Conservation (phyloP, 768 basidiomycete species). For the Panellus pusillus region DNA sequence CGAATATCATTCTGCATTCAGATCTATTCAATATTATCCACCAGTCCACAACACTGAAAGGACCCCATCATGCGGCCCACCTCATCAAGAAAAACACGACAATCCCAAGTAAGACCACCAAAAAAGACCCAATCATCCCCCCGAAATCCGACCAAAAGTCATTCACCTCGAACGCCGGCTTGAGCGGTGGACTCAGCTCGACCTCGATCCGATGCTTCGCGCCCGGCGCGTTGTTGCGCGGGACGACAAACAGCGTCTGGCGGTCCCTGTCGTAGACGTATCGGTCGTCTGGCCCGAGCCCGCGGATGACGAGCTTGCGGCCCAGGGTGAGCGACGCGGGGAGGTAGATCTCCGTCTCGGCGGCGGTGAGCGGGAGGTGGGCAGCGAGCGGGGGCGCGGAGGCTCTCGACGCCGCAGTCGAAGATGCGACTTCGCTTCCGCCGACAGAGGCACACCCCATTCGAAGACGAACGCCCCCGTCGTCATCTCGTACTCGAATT, state of each 20-base stretch:
- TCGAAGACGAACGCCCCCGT: slow-evolving; percentile 64
- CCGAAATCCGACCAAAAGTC: slow-evolving; percentile 62
- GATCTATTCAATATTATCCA: too few relatives aligned
- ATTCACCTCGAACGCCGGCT: slow-evolving; percentile 55
- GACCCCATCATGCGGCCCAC: neutral
- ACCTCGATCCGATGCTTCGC: slow-evolving; percentile 52
- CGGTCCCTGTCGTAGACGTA: slow-evolving; percentile 60
- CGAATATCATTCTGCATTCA: too few relatives aligned
- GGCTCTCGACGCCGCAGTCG: slow-evolving; percentile 24
- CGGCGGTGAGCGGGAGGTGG: slow-evolving; percentile 42
- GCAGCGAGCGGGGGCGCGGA: slow-evolving; percentile 40
- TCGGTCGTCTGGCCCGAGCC: slow-evolving; percentile 49
- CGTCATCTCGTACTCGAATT: slow-evolving; percentile 76
- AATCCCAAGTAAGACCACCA: slow-evolving; percentile 25
- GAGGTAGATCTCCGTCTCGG: slow-evolving; percentile 82
- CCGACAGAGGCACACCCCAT: slow-evolving; percentile 44
- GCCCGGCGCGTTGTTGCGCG: slow-evolving; percentile 42
- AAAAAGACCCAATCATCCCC: slow-evolving; percentile 16
- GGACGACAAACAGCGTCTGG: slow-evolving; percentile 76
- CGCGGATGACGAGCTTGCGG: slow-evolving; percentile 57
- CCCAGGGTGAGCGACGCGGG: slow-evolving; percentile 62
- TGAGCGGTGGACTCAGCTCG: slow-evolving; percentile 53
- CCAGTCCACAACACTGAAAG: too few relatives aligned
- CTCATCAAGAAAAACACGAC: neutral
- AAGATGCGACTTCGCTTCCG: neutral